A percentile compares a stretch with the other conserved stretches of the same genome.
phyloP scores from a whole-genome alignment of 495 filamentous ascomycete species.

The Penicillium arizonense region DNA sequence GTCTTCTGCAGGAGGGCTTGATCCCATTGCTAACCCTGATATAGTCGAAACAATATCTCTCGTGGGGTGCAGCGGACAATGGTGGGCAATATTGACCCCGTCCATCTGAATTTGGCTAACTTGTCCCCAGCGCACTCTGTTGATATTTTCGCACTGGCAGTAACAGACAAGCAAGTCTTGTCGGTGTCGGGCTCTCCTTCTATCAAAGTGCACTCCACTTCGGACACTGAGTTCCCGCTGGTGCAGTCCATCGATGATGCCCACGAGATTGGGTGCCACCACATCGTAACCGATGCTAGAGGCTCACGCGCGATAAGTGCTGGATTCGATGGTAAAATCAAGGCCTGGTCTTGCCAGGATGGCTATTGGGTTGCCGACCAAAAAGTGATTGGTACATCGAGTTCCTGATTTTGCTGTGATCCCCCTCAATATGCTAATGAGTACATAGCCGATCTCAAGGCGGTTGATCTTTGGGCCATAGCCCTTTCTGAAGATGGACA shows the following conservation, averaged over 20 bases:
- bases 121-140: slow-evolving; percentile 67
- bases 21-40: background rate
- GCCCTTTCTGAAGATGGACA: slow-evolving; percentile 78
- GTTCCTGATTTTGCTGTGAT: slow-evolving; percentile 6
- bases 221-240: slow-evolving; percentile 66
- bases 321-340: slow-evolving; percentile 84
- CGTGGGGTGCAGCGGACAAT: slow-evolving; percentile 83
- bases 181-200: slow-evolving; percentile 80
- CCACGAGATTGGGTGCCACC: slow-evolving; percentile 87
- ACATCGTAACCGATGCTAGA: slow-evolving; percentile 66
- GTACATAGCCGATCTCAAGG: slow-evolving; percentile 16
- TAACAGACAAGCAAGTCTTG: slow-evolving; percentile 72
- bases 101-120: slow-evolving; percentile 15
- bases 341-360: slow-evolving; percentile 67
- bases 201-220: slow-evolving; percentile 73
- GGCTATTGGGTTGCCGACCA: slow-evolving; percentile 53
- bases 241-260: slow-evolving; percentile 70
- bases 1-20: background rate
- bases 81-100: slow-evolving; percentile 46
- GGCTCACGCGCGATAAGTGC: slow-evolving; percentile 73
- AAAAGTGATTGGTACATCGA: slow-evolving; percentile 40
- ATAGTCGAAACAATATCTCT: slow-evolving; percentile 97
- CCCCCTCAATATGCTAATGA: slow-evolving; percentile 4
- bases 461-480: slow-evolving; percentile 76
- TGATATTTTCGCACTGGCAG: slow-evolving; percentile 86